Base-by-base conservation (phyloP, 495 filamentous ascomycete genomes). In the Hypoxylon crocopeplum region DNA sequence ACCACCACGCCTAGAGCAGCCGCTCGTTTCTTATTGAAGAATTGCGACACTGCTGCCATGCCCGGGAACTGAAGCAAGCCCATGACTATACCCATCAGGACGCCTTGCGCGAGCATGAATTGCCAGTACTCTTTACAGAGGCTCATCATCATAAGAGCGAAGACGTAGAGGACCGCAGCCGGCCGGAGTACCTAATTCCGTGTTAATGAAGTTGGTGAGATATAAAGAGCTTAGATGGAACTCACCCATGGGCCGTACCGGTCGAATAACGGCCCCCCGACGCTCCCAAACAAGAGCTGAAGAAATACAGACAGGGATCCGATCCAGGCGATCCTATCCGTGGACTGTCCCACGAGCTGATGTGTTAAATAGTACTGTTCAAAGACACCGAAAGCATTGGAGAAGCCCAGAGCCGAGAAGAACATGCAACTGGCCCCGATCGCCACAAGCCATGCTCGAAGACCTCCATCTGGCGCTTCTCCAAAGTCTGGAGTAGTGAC, bases 361-460 rank as follows among this genome's bases (percentile, higher is more conserved):
- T 79, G 64, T 1, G 60, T 58, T n/a, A 74, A 46, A 66, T 88
- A 89, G 72, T 88, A 87, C 13, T 81, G 73, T 56, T 86, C 71
- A 56, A 88, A 89, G 11, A 84, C 66, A 7, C 86, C 86, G 45
- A 88, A 86, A 0, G 84, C 77, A 70, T 88, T 88, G 37, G 83
- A 51, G 67, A 85, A 86, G 7, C 87, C 87, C 2, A 86, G 69
- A 3, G 76, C 75, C 48, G 75, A 81, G 67, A 88, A 87, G 53
- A 76, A 71, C 29, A 76, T 56, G 27, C 53, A 68, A 12, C 22
- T 58, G 2, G 59, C 57, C 2, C 71, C 72, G 24, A 36, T 20
- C 5, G 65, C 66, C 17, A 69, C 69, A 11, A 73, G 64, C 71
- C 71, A 76, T 12, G 74, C 74, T 44, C 42, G 46, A 27, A 66